Evolutionary conservation across 495 filamentous ascomycete species (phyloP), one percentile per base, ranked within the genome.

Genomic region (Podospora pseudoanserina): DNA sequence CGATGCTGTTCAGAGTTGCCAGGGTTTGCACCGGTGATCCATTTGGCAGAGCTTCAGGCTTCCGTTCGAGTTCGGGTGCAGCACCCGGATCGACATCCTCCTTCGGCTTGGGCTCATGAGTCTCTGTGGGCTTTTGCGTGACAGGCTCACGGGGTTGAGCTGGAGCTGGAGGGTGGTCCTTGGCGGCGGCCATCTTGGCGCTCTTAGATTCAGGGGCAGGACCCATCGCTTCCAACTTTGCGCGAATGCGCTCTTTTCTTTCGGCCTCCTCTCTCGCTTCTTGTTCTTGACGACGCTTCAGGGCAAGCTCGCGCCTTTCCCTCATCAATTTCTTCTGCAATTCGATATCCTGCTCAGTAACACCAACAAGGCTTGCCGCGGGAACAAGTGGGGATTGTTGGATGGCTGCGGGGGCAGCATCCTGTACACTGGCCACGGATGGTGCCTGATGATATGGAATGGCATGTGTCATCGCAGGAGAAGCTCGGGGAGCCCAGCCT

Each of bases 291-390:
- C 89, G 85, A 58, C 94, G 89, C 77, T 91, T 90, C 71, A 89
- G 88, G 13, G 92, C 93, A 65, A 89, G 79, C 71, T 95, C 86
- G 26, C 90, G 84, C 64, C 88, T 88, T 72, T 94, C 90, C 64
- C 87, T 89, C 95, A 98, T 98, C 18, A 97, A 81, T 57, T 87
- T 87, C 77, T 93, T 89, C 75, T 98, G 95, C 49, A 86, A 73
- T 61, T 85, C 88, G 64, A 88, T 82, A 56, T 83, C 86, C 54
- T 92, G 86, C 66, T 89, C 87, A 0, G 74, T 72, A 19, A 83
- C 80, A 26, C 53, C 66, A 55, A 68, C 67, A 4, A 63, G 27
- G 57, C 49, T 30, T 44, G 59, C 63, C 18, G 68, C 71, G 60
- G 70, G 74, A 62, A 70, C 78, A 2, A 75, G 71, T 64, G 71